A percentile compares a stretch with the other conserved stretches of the same genome.
These are phyloP conservation scores for Spizellomyces punctatus DNA, from an alignment of 192 early-diverging fungal species.

Conservation along the genomic window DNA sequence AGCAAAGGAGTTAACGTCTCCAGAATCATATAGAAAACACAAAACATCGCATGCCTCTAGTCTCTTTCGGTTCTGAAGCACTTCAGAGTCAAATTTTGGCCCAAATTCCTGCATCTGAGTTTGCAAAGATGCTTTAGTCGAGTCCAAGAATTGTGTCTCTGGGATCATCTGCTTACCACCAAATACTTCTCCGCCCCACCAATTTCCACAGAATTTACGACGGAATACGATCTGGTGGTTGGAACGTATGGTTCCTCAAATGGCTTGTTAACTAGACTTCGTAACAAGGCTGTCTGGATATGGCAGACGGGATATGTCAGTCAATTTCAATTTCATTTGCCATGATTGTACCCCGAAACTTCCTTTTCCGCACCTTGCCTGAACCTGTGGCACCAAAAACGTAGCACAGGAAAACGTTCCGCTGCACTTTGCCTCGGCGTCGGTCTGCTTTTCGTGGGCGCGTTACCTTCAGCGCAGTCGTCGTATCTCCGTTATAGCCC, in stretches of 20 bases:
- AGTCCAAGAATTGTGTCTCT: not conserved
- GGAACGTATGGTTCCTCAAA: slow-evolving; percentile 76
- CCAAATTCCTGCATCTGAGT: slow-evolving; percentile 90
- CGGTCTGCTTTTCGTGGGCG: slow-evolving; percentile 70
- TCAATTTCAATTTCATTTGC: not conserved
- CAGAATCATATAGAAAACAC: slow-evolving; percentile 94
- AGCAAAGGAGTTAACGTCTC: slow-evolving; percentile 91
- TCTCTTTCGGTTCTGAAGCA: slow-evolving; percentile 85
- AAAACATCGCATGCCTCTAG: slow-evolving; percentile 89
- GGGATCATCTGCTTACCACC: slow-evolving; percentile 56
- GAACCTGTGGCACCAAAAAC: slow-evolving; percentile 91
- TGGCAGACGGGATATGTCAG: not conserved
- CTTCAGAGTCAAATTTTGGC: slow-evolving; percentile 79
- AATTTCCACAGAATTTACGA: slow-evolving; percentile 95
- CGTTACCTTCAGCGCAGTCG: slow-evolving; percentile 83
- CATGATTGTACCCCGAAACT: not conserved
- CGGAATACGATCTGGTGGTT: slow-evolving; percentile 71
- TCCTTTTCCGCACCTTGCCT: slow-evolving; percentile 69
- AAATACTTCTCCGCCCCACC: slow-evolving; percentile 93
- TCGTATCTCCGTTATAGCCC: slow-evolving; percentile 89
- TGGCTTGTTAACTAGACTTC: slow-evolving; percentile 83
- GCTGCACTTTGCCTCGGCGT: slow-evolving; percentile 79
- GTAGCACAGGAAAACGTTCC: slow-evolving; percentile 92
- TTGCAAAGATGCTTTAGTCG: slow-evolving; percentile 7
- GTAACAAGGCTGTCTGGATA: slow-evolving; percentile 74